A percentile compares a stretch with the other conserved stretches of the same genome.
Evolutionary conservation across 805 yeast species (phyloP).

Genomic region (Nakazawaea wickerhamii): DNA sequence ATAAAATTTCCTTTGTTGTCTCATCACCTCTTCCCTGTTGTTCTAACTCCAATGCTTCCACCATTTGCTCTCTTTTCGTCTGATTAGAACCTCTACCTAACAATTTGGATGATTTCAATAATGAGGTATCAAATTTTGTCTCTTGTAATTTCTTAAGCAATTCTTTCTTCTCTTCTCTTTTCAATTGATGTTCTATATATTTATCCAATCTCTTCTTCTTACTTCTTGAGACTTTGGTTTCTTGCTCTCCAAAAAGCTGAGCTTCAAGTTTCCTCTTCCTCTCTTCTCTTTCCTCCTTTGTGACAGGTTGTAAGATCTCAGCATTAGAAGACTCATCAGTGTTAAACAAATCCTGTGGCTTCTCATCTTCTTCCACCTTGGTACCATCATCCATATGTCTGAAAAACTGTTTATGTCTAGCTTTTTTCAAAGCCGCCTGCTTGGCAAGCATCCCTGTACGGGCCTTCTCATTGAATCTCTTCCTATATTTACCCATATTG

Average conservation of each 20-base stretch:
- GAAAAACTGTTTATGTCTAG: conserved; percentile 64
- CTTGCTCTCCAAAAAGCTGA: conserved; percentile 53
- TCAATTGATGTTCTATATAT: conserved; percentile 85
- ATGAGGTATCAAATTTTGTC: conserved; percentile 63
- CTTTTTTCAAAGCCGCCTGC: conserved; percentile 61
- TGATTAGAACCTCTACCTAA: conserved; percentile 67
- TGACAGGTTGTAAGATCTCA: conserved; percentile 55
- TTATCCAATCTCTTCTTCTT: conserved; percentile 82
- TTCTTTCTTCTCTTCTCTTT: conserved; percentile 79
- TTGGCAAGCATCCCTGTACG: conserved; percentile 79
- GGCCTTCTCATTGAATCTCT: conserved; percentile 80
- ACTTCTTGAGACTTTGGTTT: conserved; percentile 61
- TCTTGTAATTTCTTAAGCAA: conserved; percentile 67
- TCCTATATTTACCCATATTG: conserved; percentile 77
- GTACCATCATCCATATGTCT: conserved; percentile 41
- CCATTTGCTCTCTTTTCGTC: conserved; percentile 62
- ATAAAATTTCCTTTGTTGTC: conserved; percentile 52
- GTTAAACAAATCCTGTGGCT: conserved; percentile 14
- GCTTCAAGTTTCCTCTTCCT: conserved; percentile 62
- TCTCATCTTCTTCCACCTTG: conserved; percentile 17
- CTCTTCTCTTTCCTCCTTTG: conserved; percentile 55
- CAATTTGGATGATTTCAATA: conserved; percentile 66
- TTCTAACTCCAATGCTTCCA: conserved; percentile 73
- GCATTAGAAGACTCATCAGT: conserved; percentile 47
- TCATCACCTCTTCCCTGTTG: conserved; percentile 66